A percentile compares a stretch with the other conserved stretches of the same genome.
Conservation (phyloP, 345 rosid species). For the Viola odorata region DNA sequence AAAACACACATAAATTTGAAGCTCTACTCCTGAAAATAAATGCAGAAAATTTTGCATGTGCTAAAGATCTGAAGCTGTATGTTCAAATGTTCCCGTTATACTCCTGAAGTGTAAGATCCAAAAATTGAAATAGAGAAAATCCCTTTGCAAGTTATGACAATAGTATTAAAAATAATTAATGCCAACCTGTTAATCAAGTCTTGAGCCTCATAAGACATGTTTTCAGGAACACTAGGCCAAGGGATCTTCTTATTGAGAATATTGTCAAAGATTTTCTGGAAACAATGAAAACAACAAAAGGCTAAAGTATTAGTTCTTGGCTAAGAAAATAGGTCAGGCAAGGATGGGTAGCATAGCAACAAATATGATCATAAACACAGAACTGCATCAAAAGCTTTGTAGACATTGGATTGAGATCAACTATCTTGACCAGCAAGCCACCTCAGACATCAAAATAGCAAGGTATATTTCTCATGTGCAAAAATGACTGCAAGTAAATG, state of each 20-base stretch:
- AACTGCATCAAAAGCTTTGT: too few species aligned
- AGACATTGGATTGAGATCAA: neutral
- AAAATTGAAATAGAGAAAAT: too few species aligned
- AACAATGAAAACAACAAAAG: slow-evolving; percentile 12
- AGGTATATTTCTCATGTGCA: neutral
- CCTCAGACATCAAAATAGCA: neutral
- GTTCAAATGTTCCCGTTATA: too few species aligned
- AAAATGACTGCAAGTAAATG: too few species aligned
- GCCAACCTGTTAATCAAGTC: slow-evolving; percentile 72
- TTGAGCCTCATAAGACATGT: slow-evolving; percentile 74
- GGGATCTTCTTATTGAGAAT: slow-evolving; percentile 72
- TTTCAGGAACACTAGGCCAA: slow-evolving; percentile 64
- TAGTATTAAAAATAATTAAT: neutral
- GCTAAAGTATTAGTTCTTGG: neutral
- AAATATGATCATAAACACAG: neutral
- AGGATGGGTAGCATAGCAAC: neutral
- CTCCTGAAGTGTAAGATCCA: too few species aligned
- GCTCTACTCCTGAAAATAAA: too few species aligned
- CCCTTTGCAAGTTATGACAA: too few species aligned
- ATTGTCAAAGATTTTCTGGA: slow-evolving; percentile 74
- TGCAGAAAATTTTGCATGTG: too few species aligned
- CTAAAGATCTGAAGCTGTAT: too few species aligned
- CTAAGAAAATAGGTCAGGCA: neutral
- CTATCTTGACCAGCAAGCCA: neutral
- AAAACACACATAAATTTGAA: too few species aligned